Percentiles rank a stretch among this genome's conserved stretches.
Conservation (phyloP, 2,329 filamentous ascomycete genomes). For the Cladosporium sp. region DNA sequence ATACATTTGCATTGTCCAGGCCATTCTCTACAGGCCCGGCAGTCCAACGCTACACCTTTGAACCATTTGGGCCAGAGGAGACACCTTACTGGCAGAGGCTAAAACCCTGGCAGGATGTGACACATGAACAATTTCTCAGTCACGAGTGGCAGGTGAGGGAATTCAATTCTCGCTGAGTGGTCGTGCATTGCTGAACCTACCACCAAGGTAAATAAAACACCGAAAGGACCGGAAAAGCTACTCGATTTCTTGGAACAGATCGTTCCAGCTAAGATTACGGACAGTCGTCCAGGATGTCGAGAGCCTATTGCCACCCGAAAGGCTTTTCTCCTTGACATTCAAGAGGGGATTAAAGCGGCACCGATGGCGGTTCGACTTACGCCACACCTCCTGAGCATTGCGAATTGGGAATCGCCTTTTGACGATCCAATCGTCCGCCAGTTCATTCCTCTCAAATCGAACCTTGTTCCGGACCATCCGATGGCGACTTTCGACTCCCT, state of each 20-base stretch:
- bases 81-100: not conserved
- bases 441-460: constrained; percentile 53
- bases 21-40: too few relatives aligned
- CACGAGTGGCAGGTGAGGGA: constrained; percentile 51
- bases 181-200: too few relatives aligned
- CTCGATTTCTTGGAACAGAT: constrained; percentile 44
- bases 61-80: not conserved
- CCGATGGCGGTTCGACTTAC: constrained; percentile 57
- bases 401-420: constrained; percentile 54
- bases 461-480: constrained; percentile 50
- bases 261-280: constrained; percentile 47
- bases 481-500: constrained; percentile 52
- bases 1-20: too few relatives aligned
- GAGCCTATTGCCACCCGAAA: constrained; percentile 41
- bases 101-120: constrained; percentile 42
- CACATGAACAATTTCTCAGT: constrained; percentile 45
- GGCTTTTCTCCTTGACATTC: constrained; percentile 50
- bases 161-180: not conserved
- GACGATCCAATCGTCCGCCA: constrained; percentile 56
- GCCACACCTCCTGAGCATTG: constrained; percentile 53
- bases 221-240: constrained; percentile 45
- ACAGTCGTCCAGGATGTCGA: constrained; percentile 16
- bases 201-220: constrained; percentile 35
- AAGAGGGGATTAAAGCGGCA: constrained; percentile 46
- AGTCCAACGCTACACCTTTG: not conserved